Conservation (phyloP, 148 eudicot genomes). For the Chenopodium formosanum region DNA sequence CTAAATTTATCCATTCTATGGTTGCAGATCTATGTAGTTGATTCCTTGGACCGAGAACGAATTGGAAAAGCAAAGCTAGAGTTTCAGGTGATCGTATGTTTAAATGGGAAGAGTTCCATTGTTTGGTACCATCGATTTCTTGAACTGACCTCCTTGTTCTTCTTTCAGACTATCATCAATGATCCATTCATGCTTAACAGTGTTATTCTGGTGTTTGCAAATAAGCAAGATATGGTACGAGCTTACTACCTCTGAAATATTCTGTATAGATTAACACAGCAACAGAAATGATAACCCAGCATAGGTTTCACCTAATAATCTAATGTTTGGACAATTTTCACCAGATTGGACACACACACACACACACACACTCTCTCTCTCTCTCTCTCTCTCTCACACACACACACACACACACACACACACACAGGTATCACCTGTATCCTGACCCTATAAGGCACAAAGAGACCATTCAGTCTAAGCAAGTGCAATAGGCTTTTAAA, state of each 20-base stretch:
- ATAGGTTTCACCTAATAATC: neutral
- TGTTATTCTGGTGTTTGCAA: slow-evolving; percentile 94
- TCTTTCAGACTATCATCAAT: slow-evolving; percentile 77
- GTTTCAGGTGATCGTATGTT: slow-evolving; percentile 65
- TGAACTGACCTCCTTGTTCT: slow-evolving; percentile 23
- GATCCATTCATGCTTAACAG: slow-evolving; percentile 98
- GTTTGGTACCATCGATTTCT: slow-evolving; percentile 17
- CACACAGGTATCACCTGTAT: no score
- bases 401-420: neutral
- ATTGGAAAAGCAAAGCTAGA: slow-evolving; percentile 88
- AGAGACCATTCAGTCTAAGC: no score
- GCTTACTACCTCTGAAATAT: slow-evolving; percentile 9
- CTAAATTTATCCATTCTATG: slow-evolving; percentile 5
- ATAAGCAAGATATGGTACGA: slow-evolving; percentile 97
- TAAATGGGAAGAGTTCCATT: slow-evolving; percentile 12
- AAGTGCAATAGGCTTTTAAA: no score
- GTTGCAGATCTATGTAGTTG: slow-evolving; percentile 95
- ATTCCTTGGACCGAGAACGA: slow-evolving; percentile 97
- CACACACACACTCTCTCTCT: neutral
- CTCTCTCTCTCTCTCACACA: no score
- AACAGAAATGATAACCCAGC: neutral
- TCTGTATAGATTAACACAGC: neutral
- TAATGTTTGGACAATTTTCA: neutral
- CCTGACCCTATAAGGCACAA: no score
- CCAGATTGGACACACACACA: neutral